phyloP scores from a whole-genome alignment of 306 rosid genomes.

The Ochetophila trinervis region DNA sequence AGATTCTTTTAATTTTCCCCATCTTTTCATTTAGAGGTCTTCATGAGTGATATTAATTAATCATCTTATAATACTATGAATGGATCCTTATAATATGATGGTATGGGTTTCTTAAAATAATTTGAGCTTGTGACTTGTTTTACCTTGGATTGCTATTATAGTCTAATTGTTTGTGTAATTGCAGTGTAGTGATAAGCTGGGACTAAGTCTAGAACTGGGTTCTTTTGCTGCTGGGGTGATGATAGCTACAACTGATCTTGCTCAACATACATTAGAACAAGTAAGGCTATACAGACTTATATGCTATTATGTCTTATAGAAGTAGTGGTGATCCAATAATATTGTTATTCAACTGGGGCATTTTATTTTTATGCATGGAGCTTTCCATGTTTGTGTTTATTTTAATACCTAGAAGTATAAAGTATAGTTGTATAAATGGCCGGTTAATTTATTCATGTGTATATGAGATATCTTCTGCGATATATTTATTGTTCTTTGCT shows the following conservation, averaged over 20 bases:
- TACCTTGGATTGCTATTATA: constrained; percentile 9
- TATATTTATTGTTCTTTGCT: neutral
- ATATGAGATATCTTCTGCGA: neutral
- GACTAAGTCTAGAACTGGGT: constrained; percentile 94
- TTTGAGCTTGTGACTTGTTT: neutral
- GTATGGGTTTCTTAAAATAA: neutral
- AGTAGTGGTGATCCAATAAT: constrained; percentile 7
- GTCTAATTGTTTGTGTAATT: constrained; percentile 40
- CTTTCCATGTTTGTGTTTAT: too few species aligned
- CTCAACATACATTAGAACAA: constrained; percentile 97
- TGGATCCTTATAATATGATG: too few species aligned
- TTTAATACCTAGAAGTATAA: neutral
- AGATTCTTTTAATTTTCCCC: too few species aligned
- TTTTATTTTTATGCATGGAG: neutral
- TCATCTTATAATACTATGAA: too few species aligned
- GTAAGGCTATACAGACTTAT: constrained; percentile 46
- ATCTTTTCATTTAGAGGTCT: too few species aligned
- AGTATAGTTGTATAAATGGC: neutral
- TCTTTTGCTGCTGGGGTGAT: constrained; percentile 99
- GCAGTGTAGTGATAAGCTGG: constrained; percentile 99
- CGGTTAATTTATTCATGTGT: neutral
- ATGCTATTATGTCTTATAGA: neutral
- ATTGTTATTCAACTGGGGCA: neutral
- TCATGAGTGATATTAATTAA: too few species aligned
- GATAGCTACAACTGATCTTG: constrained; percentile 99